phyloP scores from a whole-genome alignment of 495 filamentous ascomycete genomes.

The Penicillium cosmopolitanum region DNA sequence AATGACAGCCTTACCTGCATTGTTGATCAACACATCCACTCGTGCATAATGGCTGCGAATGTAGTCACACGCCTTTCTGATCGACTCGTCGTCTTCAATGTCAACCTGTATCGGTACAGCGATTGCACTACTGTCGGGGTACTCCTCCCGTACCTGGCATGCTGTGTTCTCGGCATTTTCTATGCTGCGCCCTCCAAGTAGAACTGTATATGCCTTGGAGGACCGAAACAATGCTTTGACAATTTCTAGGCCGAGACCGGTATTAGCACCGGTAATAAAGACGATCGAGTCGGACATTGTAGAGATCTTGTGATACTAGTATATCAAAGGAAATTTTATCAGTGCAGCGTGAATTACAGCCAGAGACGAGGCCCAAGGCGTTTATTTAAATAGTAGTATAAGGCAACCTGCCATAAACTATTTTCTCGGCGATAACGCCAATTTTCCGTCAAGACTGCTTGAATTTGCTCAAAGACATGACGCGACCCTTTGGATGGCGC shows the following conservation, averaged over 20 bases:
- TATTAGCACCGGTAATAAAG: conserved; percentile 13
- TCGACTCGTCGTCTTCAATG: conserved; percentile 56
- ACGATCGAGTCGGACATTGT: conserved; percentile 5
- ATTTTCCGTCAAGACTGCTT: neutral
- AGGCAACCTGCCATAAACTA: neutral
- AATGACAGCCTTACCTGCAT: conserved; percentile 36
- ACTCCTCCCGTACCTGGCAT: conserved; percentile 32
- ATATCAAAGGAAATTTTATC: too few species aligned
- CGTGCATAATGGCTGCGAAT: conserved; percentile 41
- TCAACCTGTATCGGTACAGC: conserved; percentile 49
- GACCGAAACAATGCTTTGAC: conserved; percentile 49
- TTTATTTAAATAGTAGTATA: too few species aligned
- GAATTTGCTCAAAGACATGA: too few species aligned
- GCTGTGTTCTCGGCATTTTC: conserved; percentile 51
- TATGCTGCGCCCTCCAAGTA: conserved; percentile 48
- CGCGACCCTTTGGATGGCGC: too few species aligned
- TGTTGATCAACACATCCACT: conserved; percentile 59
- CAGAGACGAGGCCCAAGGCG: too few species aligned
- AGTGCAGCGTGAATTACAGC: neutral
- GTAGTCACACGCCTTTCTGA: conserved; percentile 40
- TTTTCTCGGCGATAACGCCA: neutral
- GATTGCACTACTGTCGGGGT: conserved; percentile 38
- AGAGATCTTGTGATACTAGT: neutral
- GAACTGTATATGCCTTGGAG: conserved; percentile 46
- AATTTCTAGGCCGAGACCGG: conserved; percentile 36